Evolutionary conservation across 2,329 filamentous ascomycete species (phyloP).

Genomic region (Aspergillus sojae): DNA sequence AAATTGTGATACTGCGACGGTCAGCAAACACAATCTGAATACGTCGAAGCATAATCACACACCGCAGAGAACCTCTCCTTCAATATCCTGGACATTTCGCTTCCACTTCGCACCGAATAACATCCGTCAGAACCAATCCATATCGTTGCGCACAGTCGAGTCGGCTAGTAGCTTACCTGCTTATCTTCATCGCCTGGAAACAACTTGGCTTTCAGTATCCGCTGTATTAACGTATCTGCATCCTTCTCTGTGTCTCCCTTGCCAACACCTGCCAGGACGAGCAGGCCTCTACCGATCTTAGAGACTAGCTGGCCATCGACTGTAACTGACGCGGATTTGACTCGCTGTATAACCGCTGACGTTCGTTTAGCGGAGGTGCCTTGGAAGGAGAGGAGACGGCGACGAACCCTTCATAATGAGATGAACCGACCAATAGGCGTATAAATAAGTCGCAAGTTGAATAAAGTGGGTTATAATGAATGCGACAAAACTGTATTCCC

Average conservation of each 20-base stretch:
- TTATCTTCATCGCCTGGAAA: conserved; percentile 81
- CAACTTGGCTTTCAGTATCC: conserved; percentile 85
- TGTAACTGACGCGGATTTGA: conserved; percentile 92
- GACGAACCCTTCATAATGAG: conserved; percentile 45
- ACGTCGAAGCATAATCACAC: conserved; percentile 32
- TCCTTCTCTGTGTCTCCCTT: conserved; percentile 90
- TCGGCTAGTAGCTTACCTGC: conserved; percentile 52
- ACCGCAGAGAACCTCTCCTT: conserved; percentile 94
- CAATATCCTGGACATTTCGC: conserved; percentile 80
- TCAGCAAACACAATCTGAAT: conserved; percentile 1
- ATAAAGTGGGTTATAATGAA: background rate
- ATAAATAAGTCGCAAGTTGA: background rate
- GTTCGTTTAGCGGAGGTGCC: conserved; percentile 9
- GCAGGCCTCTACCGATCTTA: conserved; percentile 82
- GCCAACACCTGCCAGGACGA: conserved; percentile 89
- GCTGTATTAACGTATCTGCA: conserved; percentile 77
- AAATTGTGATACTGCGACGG: conserved; percentile 82
- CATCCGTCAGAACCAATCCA: background rate
- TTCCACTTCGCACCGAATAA: conserved; percentile 70
- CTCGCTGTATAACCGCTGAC: conserved; percentile 85
- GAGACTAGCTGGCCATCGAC: conserved; percentile 90
- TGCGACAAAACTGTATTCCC: background rate
- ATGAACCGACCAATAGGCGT: background rate
- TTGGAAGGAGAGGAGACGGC: background rate
- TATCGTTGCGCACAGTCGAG: background rate